Evolutionary conservation across 2,329 filamentous ascomycete species (phyloP), one percentile per base, ranked within the genome.

Genomic region (Clonostachys rhizophaga): DNA sequence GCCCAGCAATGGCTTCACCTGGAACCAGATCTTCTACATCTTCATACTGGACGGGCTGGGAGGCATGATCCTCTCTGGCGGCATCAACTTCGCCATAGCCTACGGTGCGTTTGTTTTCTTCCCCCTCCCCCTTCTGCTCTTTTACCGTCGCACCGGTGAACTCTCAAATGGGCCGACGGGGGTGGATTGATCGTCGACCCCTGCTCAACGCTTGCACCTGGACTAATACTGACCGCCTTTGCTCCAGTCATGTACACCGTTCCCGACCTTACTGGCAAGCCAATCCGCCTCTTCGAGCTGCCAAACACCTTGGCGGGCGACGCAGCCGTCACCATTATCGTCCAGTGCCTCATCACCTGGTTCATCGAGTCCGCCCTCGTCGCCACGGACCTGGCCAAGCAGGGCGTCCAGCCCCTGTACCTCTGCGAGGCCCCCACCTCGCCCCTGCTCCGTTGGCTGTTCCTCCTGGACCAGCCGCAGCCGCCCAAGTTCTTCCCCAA

Each of bases 341-440:
- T 78, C 44, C 75, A 79, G 57, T 69, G 64, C 52, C 56, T 74
- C 51, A 61, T 76, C 42, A 79, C 76, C 18, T 80, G 76, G 75
- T 60, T 75, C 44, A 61, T 76, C 40, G 73, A 78, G 55, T 60
- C 68, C 35, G 49, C 67, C 30, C 57, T 78, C n/a, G 74, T 79
- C 24, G 70, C 69, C 52, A 61, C 63, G 18, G 74, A 79, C 58
- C 59, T 80, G 17, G 62, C 58, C 18, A 60, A 60, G 34, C 70
- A 72, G 34, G 64, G 61, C 9, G 65, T 79, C 41, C 67, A 72
- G 49, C 68, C 76, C 24, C 68, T 78, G 33, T 72, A 72, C 34
- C 73, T 72, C 52, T 49, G 70, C 51, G 53, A 57, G 6, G 57
- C 70, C 52, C 74, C 70, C 1, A 50, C 49, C 3, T 45, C 47